Conservation (phyloP, 495 filamentous ascomycete species). For the Aspergillus ostianus region DNA sequence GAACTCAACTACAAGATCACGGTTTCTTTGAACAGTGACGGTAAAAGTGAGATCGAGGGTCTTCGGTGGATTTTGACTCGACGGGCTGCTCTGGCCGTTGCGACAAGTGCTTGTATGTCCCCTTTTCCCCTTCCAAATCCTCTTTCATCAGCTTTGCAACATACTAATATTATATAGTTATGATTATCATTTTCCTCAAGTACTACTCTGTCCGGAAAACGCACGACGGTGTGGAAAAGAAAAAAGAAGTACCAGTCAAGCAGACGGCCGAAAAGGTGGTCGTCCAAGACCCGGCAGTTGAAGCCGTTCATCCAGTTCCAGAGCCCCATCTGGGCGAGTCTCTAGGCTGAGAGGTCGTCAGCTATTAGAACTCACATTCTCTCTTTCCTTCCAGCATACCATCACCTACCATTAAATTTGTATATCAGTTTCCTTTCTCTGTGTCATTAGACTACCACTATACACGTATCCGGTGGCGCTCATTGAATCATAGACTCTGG, state of each 20-base stretch:
- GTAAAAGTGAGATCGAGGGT: conserved; percentile 86
- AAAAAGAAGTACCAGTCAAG: conserved; percentile 32
- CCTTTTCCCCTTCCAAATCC: not conserved
- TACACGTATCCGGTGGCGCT: not conserved
- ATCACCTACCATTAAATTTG: not conserved
- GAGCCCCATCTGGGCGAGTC: conserved; percentile 38
- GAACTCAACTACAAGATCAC: conserved; percentile 94
- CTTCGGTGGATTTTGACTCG: conserved; percentile 88
- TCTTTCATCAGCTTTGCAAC: not conserved
- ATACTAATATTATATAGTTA: conserved; percentile 37
- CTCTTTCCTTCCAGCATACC: not conserved
- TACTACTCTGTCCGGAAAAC: conserved; percentile 40
- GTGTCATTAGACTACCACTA: not conserved
- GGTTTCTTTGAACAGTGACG: conserved; percentile 78
- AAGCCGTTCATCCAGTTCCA: conserved; percentile 14
- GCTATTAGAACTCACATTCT: not conserved
- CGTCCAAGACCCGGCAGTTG: conserved; percentile 21
- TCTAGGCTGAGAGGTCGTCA: conserved; percentile 29
- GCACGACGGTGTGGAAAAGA: conserved; percentile 29
- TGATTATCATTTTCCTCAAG: conserved; percentile 48
- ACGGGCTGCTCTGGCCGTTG: conserved; percentile 78
- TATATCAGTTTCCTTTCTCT: not conserved
- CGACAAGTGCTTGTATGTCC: conserved; percentile 39
- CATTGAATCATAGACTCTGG: not conserved
- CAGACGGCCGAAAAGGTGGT: conserved; percentile 26